A percentile compares a stretch with the other conserved stretches of the same genome.
phyloP scores from a whole-genome alignment of 2,329 filamentous ascomycete genomes.

The Trichoderma sp. region DNA sequence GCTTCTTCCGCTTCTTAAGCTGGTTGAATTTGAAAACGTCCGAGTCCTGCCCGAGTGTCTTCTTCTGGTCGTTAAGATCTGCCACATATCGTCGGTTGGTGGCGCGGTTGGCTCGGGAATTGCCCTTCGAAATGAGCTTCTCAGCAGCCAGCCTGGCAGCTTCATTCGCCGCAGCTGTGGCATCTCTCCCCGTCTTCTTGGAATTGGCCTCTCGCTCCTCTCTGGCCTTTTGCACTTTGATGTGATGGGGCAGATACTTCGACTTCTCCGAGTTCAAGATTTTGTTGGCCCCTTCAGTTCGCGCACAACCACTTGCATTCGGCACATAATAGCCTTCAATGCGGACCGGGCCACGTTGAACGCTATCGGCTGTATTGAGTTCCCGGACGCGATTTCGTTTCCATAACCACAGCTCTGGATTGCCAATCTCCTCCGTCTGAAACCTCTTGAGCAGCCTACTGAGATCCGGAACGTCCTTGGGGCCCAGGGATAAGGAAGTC shows the following conservation, averaged over 20 bases:
- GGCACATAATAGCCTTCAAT: conserved; percentile 78
- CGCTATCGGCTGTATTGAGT: conserved; percentile 50
- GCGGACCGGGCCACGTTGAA: conserved; percentile 41
- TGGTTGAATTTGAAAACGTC: conserved; percentile 98
- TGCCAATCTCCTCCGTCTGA: conserved; percentile 48
- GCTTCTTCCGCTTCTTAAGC: conserved; percentile 99
- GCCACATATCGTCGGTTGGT: conserved; percentile 94
- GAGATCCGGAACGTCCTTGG: conserved; percentile 54
- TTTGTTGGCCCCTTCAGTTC: conserved; percentile 92
- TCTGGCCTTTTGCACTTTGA: conserved; percentile 89
- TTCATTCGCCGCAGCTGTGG: conserved; percentile 68
- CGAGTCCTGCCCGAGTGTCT: conserved; percentile 78
- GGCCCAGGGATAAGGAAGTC: conserved; percentile 48
- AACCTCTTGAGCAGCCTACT: conserved; percentile 55
- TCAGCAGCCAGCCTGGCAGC: conserved; percentile 75
- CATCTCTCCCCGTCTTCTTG: conserved; percentile 69
- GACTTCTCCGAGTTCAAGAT: conserved; percentile 97
- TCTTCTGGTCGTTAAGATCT: conserved; percentile 94
- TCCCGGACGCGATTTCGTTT: conserved; percentile 59
- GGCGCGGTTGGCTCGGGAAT: conserved; percentile 89
- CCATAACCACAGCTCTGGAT: conserved; percentile 62
- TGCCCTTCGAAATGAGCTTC: conserved; percentile 82
- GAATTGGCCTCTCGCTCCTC: conserved; percentile 84
- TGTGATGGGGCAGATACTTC: conserved; percentile 95
- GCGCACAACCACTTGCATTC: conserved; percentile 81